Evolutionary conservation across 169 alveolate genomes (phyloP).

Genomic region (Babesia microti): DNA sequence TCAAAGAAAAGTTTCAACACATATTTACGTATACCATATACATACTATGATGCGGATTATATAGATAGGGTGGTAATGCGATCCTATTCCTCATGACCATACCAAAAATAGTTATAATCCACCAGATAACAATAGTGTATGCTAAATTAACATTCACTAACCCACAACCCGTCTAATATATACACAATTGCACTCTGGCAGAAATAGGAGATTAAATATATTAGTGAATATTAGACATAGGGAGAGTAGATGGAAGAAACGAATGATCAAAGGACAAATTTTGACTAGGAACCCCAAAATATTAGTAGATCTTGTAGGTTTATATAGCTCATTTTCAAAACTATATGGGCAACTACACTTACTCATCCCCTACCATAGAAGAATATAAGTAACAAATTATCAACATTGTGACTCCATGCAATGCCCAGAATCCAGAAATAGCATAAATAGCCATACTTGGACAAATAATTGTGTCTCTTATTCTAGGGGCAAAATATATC

Average conservation of each 20-base stretch:
- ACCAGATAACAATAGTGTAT: slow-evolving; percentile 8
- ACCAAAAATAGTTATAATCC: slow-evolving; percentile 33
- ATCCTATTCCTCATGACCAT: slow-evolving; percentile 18
- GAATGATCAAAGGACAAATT: slow-evolving; percentile 36
- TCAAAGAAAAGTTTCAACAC: too few species aligned
- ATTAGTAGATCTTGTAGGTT: too few species aligned
- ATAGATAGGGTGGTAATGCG: slow-evolving; percentile 40
- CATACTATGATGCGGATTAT: too few species aligned
- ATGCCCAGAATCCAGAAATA: too few species aligned
- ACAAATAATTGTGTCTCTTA: slow-evolving; percentile 27
- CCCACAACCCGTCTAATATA: slow-evolving; percentile 29
- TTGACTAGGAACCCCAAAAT: slow-evolving; percentile 33
- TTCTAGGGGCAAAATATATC: slow-evolving; percentile 39
- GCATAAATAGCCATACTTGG: too few species aligned
- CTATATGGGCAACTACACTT: too few species aligned
- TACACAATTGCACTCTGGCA: slow-evolving; percentile 41
- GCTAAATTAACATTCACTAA: neutral
- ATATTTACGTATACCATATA: too few species aligned
- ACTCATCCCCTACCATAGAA: too few species aligned
- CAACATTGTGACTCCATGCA: too few species aligned
- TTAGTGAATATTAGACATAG: slow-evolving; percentile 29
- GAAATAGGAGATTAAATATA: slow-evolving; percentile 24
- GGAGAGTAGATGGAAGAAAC: slow-evolving; percentile 33
- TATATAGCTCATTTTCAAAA: too few species aligned
- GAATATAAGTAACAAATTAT: too few species aligned